A percentile compares a stretch with the other conserved stretches of the same genome.
Conservation (phyloP, 2,329 filamentous ascomycete species). For the Nemania sp. region DNA sequence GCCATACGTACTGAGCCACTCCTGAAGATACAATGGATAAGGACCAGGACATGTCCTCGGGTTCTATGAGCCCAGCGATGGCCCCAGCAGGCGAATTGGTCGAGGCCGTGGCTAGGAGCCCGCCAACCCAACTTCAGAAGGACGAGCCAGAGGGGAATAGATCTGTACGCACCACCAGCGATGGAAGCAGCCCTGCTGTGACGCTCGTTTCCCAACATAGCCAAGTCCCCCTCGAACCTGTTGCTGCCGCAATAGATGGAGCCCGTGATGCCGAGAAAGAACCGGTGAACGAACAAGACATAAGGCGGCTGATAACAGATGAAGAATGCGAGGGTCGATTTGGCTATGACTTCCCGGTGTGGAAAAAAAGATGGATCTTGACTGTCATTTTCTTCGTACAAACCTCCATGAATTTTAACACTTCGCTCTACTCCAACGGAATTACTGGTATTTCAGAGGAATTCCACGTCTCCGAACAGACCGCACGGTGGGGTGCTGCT, state of each 20-base stretch:
- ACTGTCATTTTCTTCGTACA: slow-evolving; percentile 80
- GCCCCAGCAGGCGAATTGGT: background rate
- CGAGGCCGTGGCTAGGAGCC: background rate
- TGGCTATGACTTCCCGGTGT: slow-evolving; percentile 69
- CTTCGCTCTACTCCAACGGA: slow-evolving; percentile 78
- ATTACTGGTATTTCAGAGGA: slow-evolving; percentile 73
- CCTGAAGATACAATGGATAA: slow-evolving; percentile 23
- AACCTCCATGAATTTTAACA: slow-evolving; percentile 84
- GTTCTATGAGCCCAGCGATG: background rate
- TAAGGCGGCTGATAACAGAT: slow-evolving; percentile 49
- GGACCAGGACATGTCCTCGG: slow-evolving; percentile 1
- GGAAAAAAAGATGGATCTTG: slow-evolving; percentile 79
- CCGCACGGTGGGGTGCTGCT: slow-evolving; percentile 78
- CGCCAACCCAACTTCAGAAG: background rate
- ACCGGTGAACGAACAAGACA: slow-evolving; percentile 35
- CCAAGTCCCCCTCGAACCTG: slow-evolving; percentile 35
- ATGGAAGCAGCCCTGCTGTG: slow-evolving; percentile 37
- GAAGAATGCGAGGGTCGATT: slow-evolving; percentile 74
- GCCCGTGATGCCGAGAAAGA: slow-evolving; percentile 43
- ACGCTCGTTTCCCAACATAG: slow-evolving; percentile 34
- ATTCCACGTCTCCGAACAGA: slow-evolving; percentile 75
- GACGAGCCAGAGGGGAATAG: background rate
- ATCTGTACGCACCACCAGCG: background rate
- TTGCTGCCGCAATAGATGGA: slow-evolving; percentile 39
- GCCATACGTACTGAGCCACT: background rate